These are phyloP conservation scores for Leishmania aethiopica DNA, from an alignment of 208 protist genomes.

Conservation along the genomic window DNA sequence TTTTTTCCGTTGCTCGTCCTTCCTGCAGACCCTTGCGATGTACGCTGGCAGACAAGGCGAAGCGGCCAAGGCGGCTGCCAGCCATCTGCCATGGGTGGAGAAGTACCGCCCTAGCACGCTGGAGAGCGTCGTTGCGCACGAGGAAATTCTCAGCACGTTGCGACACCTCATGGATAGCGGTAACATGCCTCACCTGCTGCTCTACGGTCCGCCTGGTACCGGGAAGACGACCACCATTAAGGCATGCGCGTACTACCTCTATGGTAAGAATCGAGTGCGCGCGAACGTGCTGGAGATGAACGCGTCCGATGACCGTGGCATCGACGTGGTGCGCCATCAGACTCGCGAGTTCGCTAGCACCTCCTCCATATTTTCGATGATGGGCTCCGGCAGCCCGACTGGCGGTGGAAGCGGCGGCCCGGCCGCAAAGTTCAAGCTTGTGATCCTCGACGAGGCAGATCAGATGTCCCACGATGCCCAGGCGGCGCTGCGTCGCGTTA, in stretches of 20 bases:
- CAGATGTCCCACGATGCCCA: constrained; percentile 98
- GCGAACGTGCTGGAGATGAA: constrained; percentile 97
- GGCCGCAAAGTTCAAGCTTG: constrained; percentile 93
- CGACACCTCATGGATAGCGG: constrained; percentile 91
- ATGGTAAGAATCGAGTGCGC: constrained; percentile 90
- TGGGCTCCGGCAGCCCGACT: constrained; percentile 6
- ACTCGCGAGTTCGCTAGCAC: constrained; percentile 99
- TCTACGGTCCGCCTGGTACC: constrained; percentile 97
- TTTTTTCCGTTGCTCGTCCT: neutral
- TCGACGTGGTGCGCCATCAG: constrained; percentile 98
- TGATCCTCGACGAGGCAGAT: constrained; percentile 99
- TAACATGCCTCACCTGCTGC: constrained; percentile 97
- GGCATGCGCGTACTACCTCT: constrained; percentile 92
- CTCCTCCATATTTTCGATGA: constrained; percentile 92
- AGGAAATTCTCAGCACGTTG: constrained; percentile 92
- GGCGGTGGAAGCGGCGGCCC: constrained; percentile 2
- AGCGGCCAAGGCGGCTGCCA: constrained; percentile 21
- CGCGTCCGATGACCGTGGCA: constrained; percentile 99
- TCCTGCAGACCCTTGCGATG: neutral
- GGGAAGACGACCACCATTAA: constrained; percentile 92
- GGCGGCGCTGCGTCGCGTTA: constrained; percentile 97
- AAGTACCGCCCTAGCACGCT: constrained; percentile 94
- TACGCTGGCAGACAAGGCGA: constrained; percentile 20
- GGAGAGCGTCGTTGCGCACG: constrained; percentile 92
- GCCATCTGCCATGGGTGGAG: constrained; percentile 92